These are phyloP conservation scores for Mortierella sp. DNA, from an alignment of 371 early-diverging fungal species.

Conservation along the genomic window DNA sequence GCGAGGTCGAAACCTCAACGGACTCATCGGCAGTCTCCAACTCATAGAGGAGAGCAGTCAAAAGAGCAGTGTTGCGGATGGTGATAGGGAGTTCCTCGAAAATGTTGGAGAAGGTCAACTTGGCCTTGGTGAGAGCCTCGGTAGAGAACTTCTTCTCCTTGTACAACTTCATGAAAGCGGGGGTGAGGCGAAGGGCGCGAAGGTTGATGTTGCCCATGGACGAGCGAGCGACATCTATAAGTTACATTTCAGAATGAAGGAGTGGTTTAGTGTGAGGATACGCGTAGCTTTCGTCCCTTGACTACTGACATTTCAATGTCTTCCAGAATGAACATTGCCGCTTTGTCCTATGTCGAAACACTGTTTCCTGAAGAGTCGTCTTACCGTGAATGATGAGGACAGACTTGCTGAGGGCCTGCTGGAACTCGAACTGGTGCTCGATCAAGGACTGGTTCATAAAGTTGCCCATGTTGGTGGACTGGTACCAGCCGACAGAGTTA, in stretches of 20 bases:
- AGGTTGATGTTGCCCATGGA: conserved; percentile 90
- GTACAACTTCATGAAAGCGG: conserved; percentile 89
- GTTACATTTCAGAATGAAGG: background rate
- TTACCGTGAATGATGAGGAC: conserved; percentile 90
- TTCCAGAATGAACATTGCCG: background rate
- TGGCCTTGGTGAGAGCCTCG: conserved; percentile 76
- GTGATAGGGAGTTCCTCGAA: conserved; percentile 93
- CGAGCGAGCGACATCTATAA: conserved; percentile 86
- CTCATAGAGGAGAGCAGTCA: conserved; percentile 86
- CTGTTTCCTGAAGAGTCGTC: background rate
- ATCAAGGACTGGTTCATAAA: conserved; percentile 93
- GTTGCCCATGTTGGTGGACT: conserved; percentile 88
- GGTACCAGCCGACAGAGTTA: conserved; percentile 98
- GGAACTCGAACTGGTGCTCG: conserved; percentile 92
- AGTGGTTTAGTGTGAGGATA: background rate
- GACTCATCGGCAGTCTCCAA: conserved; percentile 69
- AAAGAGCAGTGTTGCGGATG: conserved; percentile 87
- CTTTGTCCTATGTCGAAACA: background rate
- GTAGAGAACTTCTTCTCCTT: conserved; percentile 90
- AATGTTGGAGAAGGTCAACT: conserved; percentile 87
- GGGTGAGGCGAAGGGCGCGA: conserved; percentile 90
- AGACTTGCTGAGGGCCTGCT: conserved; percentile 87
- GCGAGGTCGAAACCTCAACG: conserved; percentile 51
- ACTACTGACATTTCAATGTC: background rate
- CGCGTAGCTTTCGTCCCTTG: background rate